Evolutionary conservation across 495 filamentous ascomycete genomes (phyloP).

Genomic region (Collariella sp.): DNA sequence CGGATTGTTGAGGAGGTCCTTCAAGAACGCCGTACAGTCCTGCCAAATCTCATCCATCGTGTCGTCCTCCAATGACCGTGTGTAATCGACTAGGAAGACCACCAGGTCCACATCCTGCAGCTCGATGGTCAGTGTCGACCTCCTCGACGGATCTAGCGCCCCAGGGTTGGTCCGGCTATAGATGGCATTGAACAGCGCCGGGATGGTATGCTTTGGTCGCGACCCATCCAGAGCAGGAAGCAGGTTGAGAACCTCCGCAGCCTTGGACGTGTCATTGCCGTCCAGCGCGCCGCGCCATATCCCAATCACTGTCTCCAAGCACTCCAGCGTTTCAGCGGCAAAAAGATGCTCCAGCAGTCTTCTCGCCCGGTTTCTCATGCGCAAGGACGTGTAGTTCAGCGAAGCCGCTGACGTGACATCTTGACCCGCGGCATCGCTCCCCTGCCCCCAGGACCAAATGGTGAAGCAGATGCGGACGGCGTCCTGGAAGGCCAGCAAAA

Average conservation of each 20-base stretch:
- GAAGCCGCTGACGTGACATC: conserved; percentile 70
- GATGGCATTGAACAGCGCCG: conserved; percentile 94
- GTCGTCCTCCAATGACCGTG: conserved; percentile 85
- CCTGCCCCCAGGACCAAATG: conserved; percentile 90
- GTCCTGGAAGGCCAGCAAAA: conserved; percentile 94
- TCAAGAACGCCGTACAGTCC: conserved; percentile 86
- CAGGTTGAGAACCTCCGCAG: conserved; percentile 61
- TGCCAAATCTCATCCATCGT: conserved; percentile 99
- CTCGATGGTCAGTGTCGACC: conserved; percentile 79
- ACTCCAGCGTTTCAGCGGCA: conserved; percentile 88
- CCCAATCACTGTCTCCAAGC: conserved; percentile 79
- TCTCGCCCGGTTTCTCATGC: conserved; percentile 81
- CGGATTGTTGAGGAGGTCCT: conserved; percentile 84
- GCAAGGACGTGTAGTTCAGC: conserved; percentile 78
- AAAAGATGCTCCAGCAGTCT: conserved; percentile 89
- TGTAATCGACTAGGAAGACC: conserved; percentile 81
- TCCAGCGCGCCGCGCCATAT: conserved; percentile 55
- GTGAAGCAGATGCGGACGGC: conserved; percentile 81
- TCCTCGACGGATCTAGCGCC: conserved; percentile 67
- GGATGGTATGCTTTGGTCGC: conserved; percentile 83
- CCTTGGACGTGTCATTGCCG: conserved; percentile 27
- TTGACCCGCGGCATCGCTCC: conserved; percentile 44
- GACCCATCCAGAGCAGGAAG: conserved; percentile 88
- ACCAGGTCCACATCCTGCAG: conserved; percentile 75
- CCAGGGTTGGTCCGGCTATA: conserved; percentile 84